Conservation (phyloP, 352 stramenopile species). For the Globisporangium canariense region DNA sequence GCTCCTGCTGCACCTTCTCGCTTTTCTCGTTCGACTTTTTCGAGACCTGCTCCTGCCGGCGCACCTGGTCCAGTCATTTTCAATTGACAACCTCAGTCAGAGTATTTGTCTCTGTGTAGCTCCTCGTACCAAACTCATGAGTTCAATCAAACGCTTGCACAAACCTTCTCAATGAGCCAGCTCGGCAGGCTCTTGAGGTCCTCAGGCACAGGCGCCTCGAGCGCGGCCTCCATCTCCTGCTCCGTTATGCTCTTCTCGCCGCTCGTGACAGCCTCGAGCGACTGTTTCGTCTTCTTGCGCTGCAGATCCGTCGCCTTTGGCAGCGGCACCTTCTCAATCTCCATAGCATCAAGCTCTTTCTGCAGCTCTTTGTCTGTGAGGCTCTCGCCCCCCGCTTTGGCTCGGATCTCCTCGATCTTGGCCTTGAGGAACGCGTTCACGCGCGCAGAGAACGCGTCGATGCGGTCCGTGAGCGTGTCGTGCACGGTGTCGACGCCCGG, state of each 20-base stretch:
- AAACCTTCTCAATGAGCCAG: slow-evolving; percentile 73
- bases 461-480: slow-evolving; percentile 46
- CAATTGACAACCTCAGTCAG: background rate
- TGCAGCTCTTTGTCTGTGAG: slow-evolving; percentile 32
- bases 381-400: background rate
- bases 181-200: slow-evolving; percentile 63
- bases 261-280: slow-evolving; percentile 15
- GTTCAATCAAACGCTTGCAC: background rate
- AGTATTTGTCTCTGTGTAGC: background rate
- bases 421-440: slow-evolving; percentile 32
- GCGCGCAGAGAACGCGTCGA: slow-evolving; percentile 36
- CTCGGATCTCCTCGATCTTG: slow-evolving; percentile 20
- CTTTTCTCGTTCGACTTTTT: slow-evolving; percentile 40
- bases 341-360: slow-evolving; percentile 32
- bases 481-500: slow-evolving; percentile 16
- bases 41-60: slow-evolving; percentile 44
- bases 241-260: slow-evolving; percentile 10
- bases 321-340: slow-evolving; percentile 32
- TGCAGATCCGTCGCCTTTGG: slow-evolving; percentile 23
- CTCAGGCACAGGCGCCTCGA: slow-evolving; percentile 60
- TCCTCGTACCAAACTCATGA: background rate
- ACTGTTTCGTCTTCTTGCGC: slow-evolving; percentile 9
- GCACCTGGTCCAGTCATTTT: slow-evolving; percentile 20
- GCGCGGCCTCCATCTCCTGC: slow-evolving; percentile 35
- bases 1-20: slow-evolving; percentile 36